Conservation (phyloP, 2,329 filamentous ascomycete species). For the Pseudogymnoascus sp. region DNA sequence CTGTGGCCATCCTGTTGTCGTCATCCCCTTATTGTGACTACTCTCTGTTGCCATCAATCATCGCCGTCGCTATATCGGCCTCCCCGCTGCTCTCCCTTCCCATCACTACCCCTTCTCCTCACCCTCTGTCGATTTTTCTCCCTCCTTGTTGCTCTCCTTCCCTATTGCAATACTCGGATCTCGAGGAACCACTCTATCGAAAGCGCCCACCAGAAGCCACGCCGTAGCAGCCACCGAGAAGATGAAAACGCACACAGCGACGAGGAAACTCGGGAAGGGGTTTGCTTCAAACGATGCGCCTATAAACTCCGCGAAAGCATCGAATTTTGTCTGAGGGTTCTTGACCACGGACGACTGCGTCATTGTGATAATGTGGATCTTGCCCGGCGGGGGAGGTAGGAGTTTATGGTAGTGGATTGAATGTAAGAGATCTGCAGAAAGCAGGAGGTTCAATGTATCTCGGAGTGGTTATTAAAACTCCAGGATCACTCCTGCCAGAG, state of each 20-base stretch:
- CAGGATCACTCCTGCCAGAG: background rate
- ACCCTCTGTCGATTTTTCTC: background rate
- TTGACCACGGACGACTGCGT: background rate
- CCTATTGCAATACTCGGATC: background rate
- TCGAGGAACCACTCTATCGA: background rate
- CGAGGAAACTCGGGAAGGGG: background rate
- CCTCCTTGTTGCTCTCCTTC: background rate
- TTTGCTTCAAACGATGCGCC: background rate
- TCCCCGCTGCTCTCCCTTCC: background rate
- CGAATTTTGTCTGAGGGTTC: background rate
- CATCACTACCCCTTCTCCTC: background rate
- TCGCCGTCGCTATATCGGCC: background rate
- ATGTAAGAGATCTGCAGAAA: background rate
- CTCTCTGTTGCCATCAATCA: background rate
- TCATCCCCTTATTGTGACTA: background rate
- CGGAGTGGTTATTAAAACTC: background rate
- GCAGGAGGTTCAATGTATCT: background rate
- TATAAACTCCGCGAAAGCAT: background rate
- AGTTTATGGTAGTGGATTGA: background rate
- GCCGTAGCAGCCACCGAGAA: background rate
- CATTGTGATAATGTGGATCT: background rate
- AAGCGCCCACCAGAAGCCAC: conserved; percentile 4
- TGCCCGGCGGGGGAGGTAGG: background rate
- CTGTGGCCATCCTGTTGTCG: background rate
- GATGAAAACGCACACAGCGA: background rate